Conservation (phyloP, 352 stramenopile genomes). For the Pythium diclinum region DNA sequence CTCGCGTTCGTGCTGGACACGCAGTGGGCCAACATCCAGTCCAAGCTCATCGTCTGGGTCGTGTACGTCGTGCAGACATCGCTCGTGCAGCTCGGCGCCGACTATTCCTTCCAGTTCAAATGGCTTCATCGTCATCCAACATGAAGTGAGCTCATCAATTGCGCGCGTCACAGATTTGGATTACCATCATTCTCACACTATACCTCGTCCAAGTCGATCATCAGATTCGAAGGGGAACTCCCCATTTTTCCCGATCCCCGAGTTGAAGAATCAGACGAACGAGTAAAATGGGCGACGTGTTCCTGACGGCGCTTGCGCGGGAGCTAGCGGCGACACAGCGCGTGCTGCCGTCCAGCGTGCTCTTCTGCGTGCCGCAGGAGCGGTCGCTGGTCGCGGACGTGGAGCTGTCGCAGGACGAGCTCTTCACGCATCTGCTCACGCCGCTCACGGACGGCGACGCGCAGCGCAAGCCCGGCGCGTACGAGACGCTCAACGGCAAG, state of each 20-base stretch:
- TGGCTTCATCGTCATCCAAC: background rate
- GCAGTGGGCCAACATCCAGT: conserved; percentile 9
- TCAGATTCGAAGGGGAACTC: conserved; percentile 6
- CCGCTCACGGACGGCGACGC: conserved; percentile 21
- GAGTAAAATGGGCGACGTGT: conserved; percentile 33
- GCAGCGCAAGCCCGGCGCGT: conserved; percentile 39
- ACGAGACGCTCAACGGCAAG: conserved; percentile 69
- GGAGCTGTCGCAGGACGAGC: conserved; percentile 34
- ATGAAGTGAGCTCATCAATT: background rate
- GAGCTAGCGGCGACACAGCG: conserved; percentile 57
- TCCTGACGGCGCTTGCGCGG: conserved; percentile 36
- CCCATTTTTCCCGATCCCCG: background rate
- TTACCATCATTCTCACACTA: too few species aligned
- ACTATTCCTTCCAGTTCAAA: background rate
- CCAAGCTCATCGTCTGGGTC: conserved; percentile 20
- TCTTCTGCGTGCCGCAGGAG: conserved; percentile 70
- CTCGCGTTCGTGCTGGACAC: conserved; percentile 20
- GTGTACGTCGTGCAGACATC: conserved; percentile 16
- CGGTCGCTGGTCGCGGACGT: conserved; percentile 51
- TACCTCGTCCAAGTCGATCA: background rate
- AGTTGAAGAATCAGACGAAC: conserved; percentile 6
- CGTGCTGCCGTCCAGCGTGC: conserved; percentile 38
- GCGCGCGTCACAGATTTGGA: background rate
- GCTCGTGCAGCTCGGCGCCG: conserved; percentile 7
- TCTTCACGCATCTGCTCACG: conserved; percentile 59